These are phyloP conservation scores for Ustanciosporium gigantosporum DNA, from an alignment of 1,284 basidiomycete species.

Conservation along the genomic window DNA sequence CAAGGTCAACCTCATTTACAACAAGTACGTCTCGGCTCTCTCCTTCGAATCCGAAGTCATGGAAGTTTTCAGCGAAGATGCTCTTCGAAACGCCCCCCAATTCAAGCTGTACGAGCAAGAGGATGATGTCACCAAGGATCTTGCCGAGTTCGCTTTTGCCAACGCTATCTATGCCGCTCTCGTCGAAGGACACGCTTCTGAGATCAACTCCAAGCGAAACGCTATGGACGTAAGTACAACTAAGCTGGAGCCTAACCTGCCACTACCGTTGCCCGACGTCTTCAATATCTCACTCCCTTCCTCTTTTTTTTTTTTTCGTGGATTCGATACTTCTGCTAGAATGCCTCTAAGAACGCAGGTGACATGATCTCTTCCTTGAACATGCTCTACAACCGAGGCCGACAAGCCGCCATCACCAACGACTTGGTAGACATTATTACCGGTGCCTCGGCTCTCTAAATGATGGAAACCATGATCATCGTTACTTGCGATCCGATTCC, in stretches of 20 bases:
- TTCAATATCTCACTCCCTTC: no score
- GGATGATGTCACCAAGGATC: constrained; percentile 82
- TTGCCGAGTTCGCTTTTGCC: constrained; percentile 92
- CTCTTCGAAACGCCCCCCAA: constrained; percentile 66
- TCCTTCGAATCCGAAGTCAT: constrained; percentile 81
- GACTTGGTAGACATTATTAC: constrained; percentile 94
- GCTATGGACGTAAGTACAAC: constrained; percentile 85
- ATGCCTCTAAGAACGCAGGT: constrained; percentile 93
- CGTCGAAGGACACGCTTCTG: constrained; percentile 93
- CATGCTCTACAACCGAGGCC: constrained; percentile 84
- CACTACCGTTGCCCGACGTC: no score
- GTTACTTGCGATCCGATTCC: no score
- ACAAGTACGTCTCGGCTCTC: constrained; percentile 91
- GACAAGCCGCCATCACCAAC: constrained; percentile 96
- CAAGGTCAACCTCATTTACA: constrained; percentile 83
- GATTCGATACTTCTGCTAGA: constrained; percentile 60
- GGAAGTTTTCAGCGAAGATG: constrained; percentile 67
- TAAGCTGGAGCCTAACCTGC: no score
- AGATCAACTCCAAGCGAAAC: constrained; percentile 79
- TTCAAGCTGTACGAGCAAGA: constrained; percentile 60
- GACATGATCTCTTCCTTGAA: constrained; percentile 60
- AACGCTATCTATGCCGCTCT: constrained; percentile 95
- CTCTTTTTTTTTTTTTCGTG: not conserved
- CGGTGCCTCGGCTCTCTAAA: constrained; percentile 67
- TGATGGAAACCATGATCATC: no score